These are phyloP conservation scores for Harrya chromipes DNA, from an alignment of 768 basidiomycete genomes.

Conservation along the genomic window DNA sequence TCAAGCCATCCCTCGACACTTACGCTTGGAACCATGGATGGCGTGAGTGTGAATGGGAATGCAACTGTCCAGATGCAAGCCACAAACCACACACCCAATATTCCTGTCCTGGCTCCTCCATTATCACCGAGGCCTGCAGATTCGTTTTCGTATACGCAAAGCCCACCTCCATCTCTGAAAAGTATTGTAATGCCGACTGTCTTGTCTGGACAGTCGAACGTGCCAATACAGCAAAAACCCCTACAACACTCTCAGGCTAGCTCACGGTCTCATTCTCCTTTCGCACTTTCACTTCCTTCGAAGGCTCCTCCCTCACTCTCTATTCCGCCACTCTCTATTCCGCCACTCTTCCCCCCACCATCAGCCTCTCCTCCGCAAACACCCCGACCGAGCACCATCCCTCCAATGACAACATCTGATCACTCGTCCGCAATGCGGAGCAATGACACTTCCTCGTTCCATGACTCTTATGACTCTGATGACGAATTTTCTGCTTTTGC, in stretches of 20 bases:
- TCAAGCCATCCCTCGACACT: conserved; percentile 11
- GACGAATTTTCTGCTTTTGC: conserved; percentile 55
- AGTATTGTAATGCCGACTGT: not conserved
- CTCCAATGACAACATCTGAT: conserved; percentile 6
- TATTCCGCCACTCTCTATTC: conserved; percentile 27
- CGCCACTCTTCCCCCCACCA: conserved; percentile 32
- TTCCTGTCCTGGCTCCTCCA: conserved; percentile 21
- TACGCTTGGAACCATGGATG: not conserved
- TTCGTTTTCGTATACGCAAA: conserved; percentile 15
- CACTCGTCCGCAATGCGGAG: conserved; percentile 8
- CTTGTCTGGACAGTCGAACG: conserved; percentile 1
- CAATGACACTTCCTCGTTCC: conserved; percentile 3
- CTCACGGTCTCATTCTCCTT: conserved; percentile 17
- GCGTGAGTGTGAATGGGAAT: not conserved
- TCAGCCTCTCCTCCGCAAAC: conserved; percentile 31
- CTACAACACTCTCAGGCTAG: conserved; percentile 19
- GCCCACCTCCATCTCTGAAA: conserved; percentile 9
- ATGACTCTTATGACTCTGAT: conserved; percentile 31
- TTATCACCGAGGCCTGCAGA: conserved; percentile 31
- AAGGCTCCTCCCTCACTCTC: conserved; percentile 22
- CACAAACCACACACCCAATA: conserved; percentile 1
- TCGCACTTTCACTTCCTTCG: conserved; percentile 24
- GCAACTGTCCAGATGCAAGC: not conserved
- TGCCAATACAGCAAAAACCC: conserved; percentile 12
- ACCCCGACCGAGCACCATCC: conserved; percentile 20